Base-by-base conservation (phyloP, 306 rosid species). In the Trifolium repens region DNA sequence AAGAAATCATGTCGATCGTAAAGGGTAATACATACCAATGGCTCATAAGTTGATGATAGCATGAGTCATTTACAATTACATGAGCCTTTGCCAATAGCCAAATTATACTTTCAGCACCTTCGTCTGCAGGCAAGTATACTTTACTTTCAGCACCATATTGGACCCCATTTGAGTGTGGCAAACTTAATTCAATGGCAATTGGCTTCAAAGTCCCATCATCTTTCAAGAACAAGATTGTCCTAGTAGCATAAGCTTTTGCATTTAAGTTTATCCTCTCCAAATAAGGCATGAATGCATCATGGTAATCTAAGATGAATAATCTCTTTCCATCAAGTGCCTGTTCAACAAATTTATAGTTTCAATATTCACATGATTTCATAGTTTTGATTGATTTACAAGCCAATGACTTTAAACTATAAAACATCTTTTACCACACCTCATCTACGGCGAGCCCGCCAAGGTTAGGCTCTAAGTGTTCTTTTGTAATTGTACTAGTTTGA, bases 31-130 rank as follows among this genome's bases (percentile, higher is more conserved):
- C 65, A 4, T 83, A 89, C 93, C 92, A 90, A 71, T 85, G 92
- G 35, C 94, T 91, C 75, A 91, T 46, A 14, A 89, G 93, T 52
- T 91, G 92, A 84, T 91, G 97, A 50, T 78, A 67, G 54, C 96
- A 79, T 0, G 93, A 92, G 72, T 93, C 94, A 72, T 87, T 86
- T 4, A 90, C 94, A 13, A 80, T 78, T 3, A 78, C 98, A 67
- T 90, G 84, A 73, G 94, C 92, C 73, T 89, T 91, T 7, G 97
- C 94, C 73, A 91, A 73, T 16, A 81, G 87, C 97, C 97, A 91
- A 75, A 87, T 73, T 50, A 78, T 60, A 5, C 80, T 82, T 8
- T 87, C 89, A 12, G 78, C 93, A 40, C 94, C 94, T 47, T 85
- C 42, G 0, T 64, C 22, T 16, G 91, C 85, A 47, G 94, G 96